A percentile compares a stretch with the other conserved stretches of the same genome.
phyloP scores from a whole-genome alignment of 2,329 filamentous ascomycete genomes.

The Fusarium liriodendri region DNA sequence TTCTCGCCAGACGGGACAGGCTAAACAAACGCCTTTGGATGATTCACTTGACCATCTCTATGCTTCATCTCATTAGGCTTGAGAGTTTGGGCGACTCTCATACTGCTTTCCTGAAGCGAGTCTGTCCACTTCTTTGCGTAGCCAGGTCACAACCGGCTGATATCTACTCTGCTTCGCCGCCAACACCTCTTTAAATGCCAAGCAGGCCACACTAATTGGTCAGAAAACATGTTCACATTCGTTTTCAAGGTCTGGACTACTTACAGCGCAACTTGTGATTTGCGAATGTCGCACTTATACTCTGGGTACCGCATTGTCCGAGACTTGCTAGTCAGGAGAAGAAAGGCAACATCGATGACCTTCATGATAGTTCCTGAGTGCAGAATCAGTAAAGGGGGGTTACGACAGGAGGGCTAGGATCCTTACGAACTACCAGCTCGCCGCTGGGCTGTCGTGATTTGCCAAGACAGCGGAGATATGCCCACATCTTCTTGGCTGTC shows the following conservation, averaged over 20 bases:
- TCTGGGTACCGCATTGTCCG: slow-evolving; percentile 58
- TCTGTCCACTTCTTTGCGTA: slow-evolving; percentile 61
- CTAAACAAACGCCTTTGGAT: not conserved
- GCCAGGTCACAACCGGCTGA: slow-evolving; percentile 73
- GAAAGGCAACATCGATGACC: slow-evolving; percentile 71
- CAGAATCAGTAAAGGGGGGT: not conserved
- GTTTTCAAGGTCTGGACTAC: slow-evolving; percentile 43
- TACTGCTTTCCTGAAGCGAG: slow-evolving; percentile 39
- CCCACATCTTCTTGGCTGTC: slow-evolving; percentile 80
- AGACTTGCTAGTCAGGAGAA: slow-evolving; percentile 69
- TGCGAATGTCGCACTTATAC: slow-evolving; percentile 70
- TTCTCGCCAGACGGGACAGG: not conserved
- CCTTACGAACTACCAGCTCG: slow-evolving; percentile 72
- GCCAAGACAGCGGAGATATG: slow-evolving; percentile 70
- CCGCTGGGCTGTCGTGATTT: slow-evolving; percentile 65
- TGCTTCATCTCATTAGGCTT: not conserved
- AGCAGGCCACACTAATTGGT: slow-evolving; percentile 69
- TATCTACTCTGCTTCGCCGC: slow-evolving; percentile 78
- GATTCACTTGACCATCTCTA: not conserved
- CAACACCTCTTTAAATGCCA: slow-evolving; percentile 78
- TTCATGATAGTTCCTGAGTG: slow-evolving; percentile 71
- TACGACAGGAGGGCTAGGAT: no score
- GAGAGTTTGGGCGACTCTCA: not conserved
- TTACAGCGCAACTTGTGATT: slow-evolving; percentile 71
- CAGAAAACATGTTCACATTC: not conserved